Base-by-base conservation (phyloP, 768 basidiomycete species). In the Infundibulicybe gibba region DNA sequence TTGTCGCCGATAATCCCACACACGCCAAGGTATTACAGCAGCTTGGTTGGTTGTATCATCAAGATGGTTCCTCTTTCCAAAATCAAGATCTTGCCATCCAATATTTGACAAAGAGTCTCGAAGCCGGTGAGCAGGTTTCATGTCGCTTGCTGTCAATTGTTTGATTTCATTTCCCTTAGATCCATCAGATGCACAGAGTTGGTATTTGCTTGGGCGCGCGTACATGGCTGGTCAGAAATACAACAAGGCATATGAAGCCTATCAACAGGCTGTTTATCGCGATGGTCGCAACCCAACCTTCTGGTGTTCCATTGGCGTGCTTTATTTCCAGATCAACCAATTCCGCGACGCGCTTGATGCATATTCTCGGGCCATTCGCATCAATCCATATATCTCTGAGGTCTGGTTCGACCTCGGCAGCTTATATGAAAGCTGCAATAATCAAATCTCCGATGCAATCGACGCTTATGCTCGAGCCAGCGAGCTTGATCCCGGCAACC, bases 241-340 rank as follows among this genome's bases (percentile, higher is more conserved):
- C 72, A 97, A 97, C 77, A 97, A 97, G 64, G 97, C 97, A 14
- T 98, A 99, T 69, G 95, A 99, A 65, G 94, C 94, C 0, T 98
- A 98, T 63, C 97, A 99, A 59, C 97, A 99, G 66, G 95, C 97
- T 15, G 94, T 99, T 14, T 98, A 98, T 68, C 90, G 95, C 44
- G 97, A 99, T 59, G 97, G 95, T 16, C 90, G 94, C 49, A 99
- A 98, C 63, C 97, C 97, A 0, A 97, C 97, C 0, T 99, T 97
- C 68, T 98, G 97, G 97, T 98, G 95, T 64, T 95, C 93, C 17
- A 99, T 99, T 59, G 97, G 97, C 40, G 97, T 99, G 0, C 79
- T 99, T 1, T 99, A 99, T 65, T 99, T 97, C 77, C 94, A 99
- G 63, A 97, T 99, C 74, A 98, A 97, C 68, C 97, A 99, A 63